Evolutionary conservation across 306 rosid species (phyloP), one percentile per base, ranked within the genome.

Genomic region (Dryas octopetala): DNA sequence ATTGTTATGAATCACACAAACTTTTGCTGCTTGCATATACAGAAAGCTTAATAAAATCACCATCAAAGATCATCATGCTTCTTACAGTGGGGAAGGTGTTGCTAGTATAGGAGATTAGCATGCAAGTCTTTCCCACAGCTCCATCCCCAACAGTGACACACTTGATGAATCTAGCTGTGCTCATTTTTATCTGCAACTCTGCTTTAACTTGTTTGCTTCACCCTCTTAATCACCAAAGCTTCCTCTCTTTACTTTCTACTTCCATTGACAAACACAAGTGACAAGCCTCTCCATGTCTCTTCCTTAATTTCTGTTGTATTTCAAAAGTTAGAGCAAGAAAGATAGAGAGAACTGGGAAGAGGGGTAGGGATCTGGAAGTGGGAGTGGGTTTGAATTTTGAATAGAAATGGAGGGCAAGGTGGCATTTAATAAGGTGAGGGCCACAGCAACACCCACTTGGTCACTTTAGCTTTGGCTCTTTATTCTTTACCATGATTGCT

Each of bases 111-210:
- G 96, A 92, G 58, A 90, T 92, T 46, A 93, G 97, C 98, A 91
- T 89, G 76, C 98, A 93, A 1, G 98, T 93, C 76, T 93, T 93
- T 70, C 97, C 98, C 38, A 93, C 97, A 51, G 97, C 98, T 69
- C 97, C 97, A 81, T 93, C 98, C 15, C 98, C 98, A 15, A 93
- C 97, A 1, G 97, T 93, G 32, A 91, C 97, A 79, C 97, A 93
- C 85, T 93, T 93, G 80, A 93, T 93, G 84, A 93, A 93, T 70
- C 98, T 88, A 51, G 96, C 91, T 5, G 98, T 91, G 84, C 89
- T 91, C 98, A 93, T 93, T 76, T 81, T 83, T 16, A 23, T 49
- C 14, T 17, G 52, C 47, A 38, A 45, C 66, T 43, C 46, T 73
- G 65, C 64, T 66, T 15, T 4, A 50, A 50, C 23, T 41, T 70